Conservation (phyloP, 129 eudicot genomes). For the Flaveria trinervia region DNA sequence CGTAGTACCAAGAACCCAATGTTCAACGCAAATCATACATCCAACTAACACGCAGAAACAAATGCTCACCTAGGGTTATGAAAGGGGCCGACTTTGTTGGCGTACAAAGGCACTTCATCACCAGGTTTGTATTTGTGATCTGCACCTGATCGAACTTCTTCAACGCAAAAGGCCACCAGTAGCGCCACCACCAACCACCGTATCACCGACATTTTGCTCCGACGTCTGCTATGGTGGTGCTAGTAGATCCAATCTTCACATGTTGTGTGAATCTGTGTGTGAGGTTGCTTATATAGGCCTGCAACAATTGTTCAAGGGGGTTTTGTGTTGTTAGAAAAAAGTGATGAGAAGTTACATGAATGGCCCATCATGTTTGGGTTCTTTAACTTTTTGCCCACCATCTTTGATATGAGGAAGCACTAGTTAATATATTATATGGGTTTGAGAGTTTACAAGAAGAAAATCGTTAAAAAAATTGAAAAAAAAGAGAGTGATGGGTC, state of each 20-base stretch:
- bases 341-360: background rate
- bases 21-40: constrained; percentile 3
- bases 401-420: background rate
- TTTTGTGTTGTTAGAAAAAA: background rate
- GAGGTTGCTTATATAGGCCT: constrained; percentile 9
- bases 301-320: constrained; percentile 23
- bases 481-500: too few relatives aligned
- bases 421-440: too few relatives aligned
- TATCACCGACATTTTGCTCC: constrained; percentile 33
- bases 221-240: constrained; percentile 2
- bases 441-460: too few relatives aligned
- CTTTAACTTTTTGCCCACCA: background rate
- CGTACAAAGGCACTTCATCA: constrained; percentile 79
- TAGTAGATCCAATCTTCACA: constrained; percentile 31
- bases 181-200: constrained; percentile 39
- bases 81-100: constrained; percentile 92
- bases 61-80: constrained; percentile 76
- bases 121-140: constrained; percentile 75
- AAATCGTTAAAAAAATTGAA: too few relatives aligned
- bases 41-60: background rate
- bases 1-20: constrained; percentile 22
- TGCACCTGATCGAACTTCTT: constrained; percentile 56
- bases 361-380: constrained; percentile 5
- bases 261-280: background rate
- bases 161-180: background rate